Evolutionary conservation across 176 grass and related monocot species (phyloP).

Genomic region (Chloris gayana): DNA sequence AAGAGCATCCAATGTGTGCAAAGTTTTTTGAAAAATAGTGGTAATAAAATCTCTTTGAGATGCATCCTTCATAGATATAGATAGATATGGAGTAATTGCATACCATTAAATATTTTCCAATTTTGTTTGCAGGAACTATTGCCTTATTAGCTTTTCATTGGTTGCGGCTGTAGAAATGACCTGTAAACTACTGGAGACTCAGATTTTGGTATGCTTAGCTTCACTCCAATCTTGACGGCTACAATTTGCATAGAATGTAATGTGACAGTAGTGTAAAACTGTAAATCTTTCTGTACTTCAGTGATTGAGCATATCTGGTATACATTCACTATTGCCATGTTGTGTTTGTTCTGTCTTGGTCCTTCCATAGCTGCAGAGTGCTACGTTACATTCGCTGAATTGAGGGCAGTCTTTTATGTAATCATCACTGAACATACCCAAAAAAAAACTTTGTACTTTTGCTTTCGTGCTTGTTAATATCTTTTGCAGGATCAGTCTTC

Average conservation of each 20-base stretch:
- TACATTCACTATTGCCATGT: conserved; percentile 10
- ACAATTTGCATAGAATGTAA: conserved; percentile 43
- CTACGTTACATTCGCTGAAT: conserved; percentile 22
- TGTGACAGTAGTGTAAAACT: conserved; percentile 54
- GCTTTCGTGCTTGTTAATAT: conserved; percentile 29
- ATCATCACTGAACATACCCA: conserved; percentile 13
- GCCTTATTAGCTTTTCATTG: conserved; percentile 38
- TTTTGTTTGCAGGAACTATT: conserved; percentile 41
- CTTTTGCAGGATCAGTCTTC: conserved; percentile 46
- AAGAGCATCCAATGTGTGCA: too few species aligned
- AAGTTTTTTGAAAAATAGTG: too few species aligned
- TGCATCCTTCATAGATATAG: background rate
- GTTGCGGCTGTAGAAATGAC: conserved; percentile 46
- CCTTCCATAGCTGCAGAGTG: conserved; percentile 22
- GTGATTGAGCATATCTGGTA: conserved; percentile 44
- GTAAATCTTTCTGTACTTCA: conserved; percentile 47
- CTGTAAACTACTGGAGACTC: conserved; percentile 57
- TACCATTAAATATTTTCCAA: conserved; percentile 8
- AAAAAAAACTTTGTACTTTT: conserved; percentile 20
- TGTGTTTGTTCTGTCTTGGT: conserved; percentile 16
- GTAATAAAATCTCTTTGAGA: too few species aligned
- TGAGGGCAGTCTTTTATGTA: conserved; percentile 28
- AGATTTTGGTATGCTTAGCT: conserved; percentile 55
- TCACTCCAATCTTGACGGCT: conserved; percentile 12
- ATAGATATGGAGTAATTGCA: background rate